Base-by-base conservation (phyloP, 805 yeast species). In the Hanseniaspora pseudoguilliermondii region DNA sequence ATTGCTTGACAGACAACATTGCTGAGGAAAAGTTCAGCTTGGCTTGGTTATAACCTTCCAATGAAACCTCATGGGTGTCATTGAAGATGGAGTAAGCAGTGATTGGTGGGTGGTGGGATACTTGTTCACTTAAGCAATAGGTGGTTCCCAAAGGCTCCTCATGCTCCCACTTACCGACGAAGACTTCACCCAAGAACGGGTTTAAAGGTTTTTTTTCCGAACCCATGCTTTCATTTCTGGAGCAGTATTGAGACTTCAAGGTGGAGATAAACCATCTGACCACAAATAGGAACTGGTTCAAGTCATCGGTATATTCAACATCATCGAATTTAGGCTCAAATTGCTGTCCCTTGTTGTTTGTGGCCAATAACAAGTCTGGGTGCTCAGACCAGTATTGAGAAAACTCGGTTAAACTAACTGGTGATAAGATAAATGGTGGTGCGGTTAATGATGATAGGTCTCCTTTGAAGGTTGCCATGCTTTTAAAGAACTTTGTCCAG, bases 361-460 rank as follows among this genome's bases (percentile, higher is more conserved):
- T 76, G 36, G 97, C 90, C 54, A 88, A 70, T 56, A 93, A 78
- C 60, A 89, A 75, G 59, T 86, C 91, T 23, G 90, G 89, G 65
- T 87, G 91, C 66, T 90, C 96, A 48, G 89, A 87, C 97, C 98
- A 93, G 72, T 87, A 93, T 69, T 87, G 91, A 23, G 96, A 85
- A 71, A 86, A 93, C 73, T 93, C 98, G 36, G 81, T 81, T 63
- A 88, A 75, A 2, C 97, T 90, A 6, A 86, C 83, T 25, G 96
- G 88, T 4, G 96, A 87, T 60, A 93, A 75, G 61, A 93, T 93
- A 72, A 91, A 93, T 9, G 97, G 97, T 20, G 98, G 98, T 3
- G 98, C 98, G 2, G 98, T 90, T 65, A 93, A 73, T 3, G 95
- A 81, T 20, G 96, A 87, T 60, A 93, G 74, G 67, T 93, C 98